These are phyloP conservation scores for Panicum miliaceum DNA, from an alignment of 176 grass and related monocot genomes.

Conservation along the genomic window DNA sequence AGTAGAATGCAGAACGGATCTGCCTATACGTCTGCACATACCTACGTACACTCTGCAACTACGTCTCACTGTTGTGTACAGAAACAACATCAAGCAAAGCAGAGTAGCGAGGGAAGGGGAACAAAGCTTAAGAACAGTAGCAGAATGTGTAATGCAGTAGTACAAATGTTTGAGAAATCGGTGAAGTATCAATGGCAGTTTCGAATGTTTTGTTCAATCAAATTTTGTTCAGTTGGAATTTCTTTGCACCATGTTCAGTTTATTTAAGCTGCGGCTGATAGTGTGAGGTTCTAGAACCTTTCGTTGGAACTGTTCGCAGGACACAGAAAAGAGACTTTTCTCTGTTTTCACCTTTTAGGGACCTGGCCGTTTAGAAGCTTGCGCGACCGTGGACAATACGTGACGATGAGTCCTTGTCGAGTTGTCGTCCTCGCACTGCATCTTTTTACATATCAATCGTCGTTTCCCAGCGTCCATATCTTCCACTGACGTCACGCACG, in stretches of 20 bases:
- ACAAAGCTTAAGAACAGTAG: neutral
- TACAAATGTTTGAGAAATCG: neutral
- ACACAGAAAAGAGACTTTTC: neutral
- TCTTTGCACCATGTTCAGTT: neutral
- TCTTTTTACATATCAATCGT: neutral
- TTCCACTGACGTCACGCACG: neutral
- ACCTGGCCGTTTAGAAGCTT: neutral
- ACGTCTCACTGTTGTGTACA: neutral
- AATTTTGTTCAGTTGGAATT: neutral
- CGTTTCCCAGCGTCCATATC: neutral
- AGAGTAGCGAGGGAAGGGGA: neutral
- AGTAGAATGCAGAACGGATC: neutral
- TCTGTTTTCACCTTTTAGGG: neutral
- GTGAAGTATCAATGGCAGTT: neutral
- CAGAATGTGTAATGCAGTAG: neutral
- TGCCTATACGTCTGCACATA: neutral
- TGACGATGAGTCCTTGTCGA: neutral
- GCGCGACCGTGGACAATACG: neutral
- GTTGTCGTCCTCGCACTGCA: neutral
- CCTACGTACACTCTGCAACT: neutral
- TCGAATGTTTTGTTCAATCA: neutral
- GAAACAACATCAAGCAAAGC: neutral
- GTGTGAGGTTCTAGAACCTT: constrained; percentile 21
- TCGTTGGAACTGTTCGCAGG: neutral
- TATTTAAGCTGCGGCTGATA: neutral